Percentiles rank a stretch among this genome's conserved stretches.
phyloP scores from a whole-genome alignment of 352 stramenopile species.

The Globisporangium alternatum region DNA sequence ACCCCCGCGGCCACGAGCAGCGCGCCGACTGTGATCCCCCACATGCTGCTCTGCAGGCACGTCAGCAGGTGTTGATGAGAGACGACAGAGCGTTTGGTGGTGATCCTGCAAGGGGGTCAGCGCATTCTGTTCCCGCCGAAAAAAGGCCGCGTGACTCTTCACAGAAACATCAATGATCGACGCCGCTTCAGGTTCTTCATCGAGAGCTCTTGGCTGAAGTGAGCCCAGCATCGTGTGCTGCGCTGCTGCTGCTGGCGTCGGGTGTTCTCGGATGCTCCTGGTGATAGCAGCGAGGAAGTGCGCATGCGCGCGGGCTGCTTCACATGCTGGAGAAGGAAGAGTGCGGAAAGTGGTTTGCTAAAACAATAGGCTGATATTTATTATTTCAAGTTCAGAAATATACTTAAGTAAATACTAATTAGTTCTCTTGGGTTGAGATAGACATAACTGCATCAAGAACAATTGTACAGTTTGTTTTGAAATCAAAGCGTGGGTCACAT shows the following conservation, averaged over 20 bases:
- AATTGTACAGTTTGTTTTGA: not conserved
- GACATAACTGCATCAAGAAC: not conserved
- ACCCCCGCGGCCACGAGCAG: slow-evolving; percentile 22
- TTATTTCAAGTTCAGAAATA: not conserved
- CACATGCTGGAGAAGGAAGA: no score
- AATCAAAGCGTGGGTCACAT: not conserved
- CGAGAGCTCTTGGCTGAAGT: no score
- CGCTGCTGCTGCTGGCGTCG: not conserved
- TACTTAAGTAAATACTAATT: no score
- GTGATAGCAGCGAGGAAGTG: not conserved
- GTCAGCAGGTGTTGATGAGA: not conserved
- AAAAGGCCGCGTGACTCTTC: slow-evolving; percentile 2
- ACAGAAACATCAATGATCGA: not conserved
- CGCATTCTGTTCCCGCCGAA: not conserved
- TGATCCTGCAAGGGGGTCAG: not conserved
- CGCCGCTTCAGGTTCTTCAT: not conserved
- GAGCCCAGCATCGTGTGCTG: not conserved
- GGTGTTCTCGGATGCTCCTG: no score
- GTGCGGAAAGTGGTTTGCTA: not conserved
- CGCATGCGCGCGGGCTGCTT: not conserved
- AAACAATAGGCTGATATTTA: not conserved
- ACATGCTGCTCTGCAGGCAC: slow-evolving; percentile 15
- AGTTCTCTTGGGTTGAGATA: no score
- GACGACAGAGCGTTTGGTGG: not conserved
- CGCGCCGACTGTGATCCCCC: slow-evolving; percentile 22